Conservation (phyloP, 2,329 filamentous ascomycete genomes). For the Calonectria fujianensis region DNA sequence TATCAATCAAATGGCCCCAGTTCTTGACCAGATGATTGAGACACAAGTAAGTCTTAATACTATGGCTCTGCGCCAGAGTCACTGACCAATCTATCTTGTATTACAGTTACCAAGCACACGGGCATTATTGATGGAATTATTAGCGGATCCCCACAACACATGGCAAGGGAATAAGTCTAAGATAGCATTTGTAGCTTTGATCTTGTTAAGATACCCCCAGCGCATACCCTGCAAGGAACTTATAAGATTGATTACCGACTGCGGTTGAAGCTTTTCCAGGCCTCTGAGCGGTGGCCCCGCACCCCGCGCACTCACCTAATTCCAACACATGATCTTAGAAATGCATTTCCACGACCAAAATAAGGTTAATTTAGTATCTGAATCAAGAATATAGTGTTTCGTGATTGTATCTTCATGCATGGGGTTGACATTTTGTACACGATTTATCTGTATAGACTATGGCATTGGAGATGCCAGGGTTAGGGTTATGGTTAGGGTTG, state of each 20-base stretch:
- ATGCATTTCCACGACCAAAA: too few species aligned
- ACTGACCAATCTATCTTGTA: background rate
- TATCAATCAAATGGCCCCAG: constrained; percentile 9
- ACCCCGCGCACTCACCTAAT: too few species aligned
- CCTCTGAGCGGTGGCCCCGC: too few species aligned
- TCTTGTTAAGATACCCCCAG: background rate
- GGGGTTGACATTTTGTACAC: too few species aligned
- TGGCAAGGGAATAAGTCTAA: background rate
- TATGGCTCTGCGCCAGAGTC: background rate
- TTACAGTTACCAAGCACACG: background rate
- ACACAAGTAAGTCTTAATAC: constrained; percentile 15
- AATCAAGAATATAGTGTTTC: too few species aligned
- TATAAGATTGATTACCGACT: background rate
- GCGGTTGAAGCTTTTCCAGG: background rate
- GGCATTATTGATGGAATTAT: background rate
- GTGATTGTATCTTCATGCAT: too few species aligned
- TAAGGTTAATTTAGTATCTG: too few species aligned
- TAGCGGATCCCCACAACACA: background rate
- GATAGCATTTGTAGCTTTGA: background rate
- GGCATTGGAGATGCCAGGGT: too few species aligned
- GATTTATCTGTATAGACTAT: too few species aligned
- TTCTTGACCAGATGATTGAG: constrained; percentile 25
- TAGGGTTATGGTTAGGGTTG: too few species aligned
- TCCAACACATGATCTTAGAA: too few species aligned
- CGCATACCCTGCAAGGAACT: background rate